phyloP scores from a whole-genome alignment of 2,329 filamentous ascomycete species.

The Scedosporium apiospermum region DNA sequence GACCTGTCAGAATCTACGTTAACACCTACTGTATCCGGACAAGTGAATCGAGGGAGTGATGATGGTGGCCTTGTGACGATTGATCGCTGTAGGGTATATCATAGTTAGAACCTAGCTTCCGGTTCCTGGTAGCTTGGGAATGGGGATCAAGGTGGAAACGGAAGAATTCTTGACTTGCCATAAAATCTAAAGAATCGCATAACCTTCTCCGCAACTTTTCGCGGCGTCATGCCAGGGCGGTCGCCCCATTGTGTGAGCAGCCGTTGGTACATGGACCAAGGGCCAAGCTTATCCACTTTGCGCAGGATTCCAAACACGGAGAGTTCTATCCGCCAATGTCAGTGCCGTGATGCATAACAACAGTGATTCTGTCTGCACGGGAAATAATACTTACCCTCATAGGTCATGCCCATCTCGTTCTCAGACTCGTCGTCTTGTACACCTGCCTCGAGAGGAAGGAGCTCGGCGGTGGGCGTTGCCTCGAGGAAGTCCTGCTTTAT shows the following conservation, averaged over 20 bases:
- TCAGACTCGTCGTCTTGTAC: constrained; percentile 29
- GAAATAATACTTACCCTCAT: constrained; percentile 12
- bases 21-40: constrained; percentile 17
- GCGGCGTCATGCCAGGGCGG: constrained; percentile 17
- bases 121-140: background rate
- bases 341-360: too few relatives aligned
- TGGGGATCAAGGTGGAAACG: constrained; percentile 8
- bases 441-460: constrained; percentile 29
- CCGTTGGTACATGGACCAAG: constrained; percentile 28
- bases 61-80: constrained; percentile 55
- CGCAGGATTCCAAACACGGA: constrained; percentile 17
- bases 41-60: constrained; percentile 46
- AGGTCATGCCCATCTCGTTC: constrained; percentile 33
- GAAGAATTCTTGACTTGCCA: background rate
- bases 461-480: constrained; percentile 46
- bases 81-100: constrained; percentile 29
- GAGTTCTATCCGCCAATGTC: too few relatives aligned
- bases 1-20: too few relatives aligned
- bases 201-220: constrained; percentile 33
- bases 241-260: constrained; percentile 28
- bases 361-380: too few relatives aligned
- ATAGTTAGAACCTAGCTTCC: too few relatives aligned
- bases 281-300: constrained; percentile 30
- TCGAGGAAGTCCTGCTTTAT: constrained; percentile 55
- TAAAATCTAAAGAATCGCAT: constrained; percentile 38